Base-by-base conservation (phyloP, 148 eudicot genomes). In the Amaranthus palmeri region DNA sequence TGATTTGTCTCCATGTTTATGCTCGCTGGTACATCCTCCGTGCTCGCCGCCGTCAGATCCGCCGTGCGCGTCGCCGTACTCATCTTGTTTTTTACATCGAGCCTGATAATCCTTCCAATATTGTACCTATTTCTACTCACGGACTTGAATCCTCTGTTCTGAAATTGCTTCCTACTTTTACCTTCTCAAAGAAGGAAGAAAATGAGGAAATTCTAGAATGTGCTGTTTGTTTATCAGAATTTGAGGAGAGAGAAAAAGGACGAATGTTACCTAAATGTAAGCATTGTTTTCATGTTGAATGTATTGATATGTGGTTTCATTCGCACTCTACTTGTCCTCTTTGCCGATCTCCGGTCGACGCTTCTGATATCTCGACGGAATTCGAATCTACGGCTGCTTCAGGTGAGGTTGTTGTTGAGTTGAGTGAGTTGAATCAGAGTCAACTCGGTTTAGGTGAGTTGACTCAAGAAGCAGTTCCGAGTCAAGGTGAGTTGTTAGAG, bases 291-390 rank as follows among this genome's bases (percentile, higher is more conserved):
- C 98, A 93, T 7, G 58, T 76, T 0, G 92, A 87, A 0, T 93
- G 97, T 52, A 91, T 93, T 40, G 98, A 93, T 18, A 87, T 89
- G 95, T 93, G 98, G 98, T 87, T 93, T 50, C 85, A 84, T 12
- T 83, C 96, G 40, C 97, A 91, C 67, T 83, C 89, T 68, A 91
- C 92, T 8, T 93, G 98, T 69, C 98, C 98, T 0, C 79, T 93
- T n/a, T 93, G 98, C 69, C 88, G 99, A 6, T 73, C 97, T 0
- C 68, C 86, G 45, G 96, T 90, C 0, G 93, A 91, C 7, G 70
- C 77, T 2, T 69, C 67, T 4, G 83, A 81, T 65, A 52, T 74
- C 9, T 43, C n/a, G 41, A 18, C 61, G 57, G 8, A 54, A 2
- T 40, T 5, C n/a, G 52, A 71, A 25, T 25, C 25, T 1, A 12